A percentile compares a stretch with the other conserved stretches of the same genome.
phyloP scores from a whole-genome alignment of 768 basidiomycete genomes.

The Leccinum fibrillosum region DNA sequence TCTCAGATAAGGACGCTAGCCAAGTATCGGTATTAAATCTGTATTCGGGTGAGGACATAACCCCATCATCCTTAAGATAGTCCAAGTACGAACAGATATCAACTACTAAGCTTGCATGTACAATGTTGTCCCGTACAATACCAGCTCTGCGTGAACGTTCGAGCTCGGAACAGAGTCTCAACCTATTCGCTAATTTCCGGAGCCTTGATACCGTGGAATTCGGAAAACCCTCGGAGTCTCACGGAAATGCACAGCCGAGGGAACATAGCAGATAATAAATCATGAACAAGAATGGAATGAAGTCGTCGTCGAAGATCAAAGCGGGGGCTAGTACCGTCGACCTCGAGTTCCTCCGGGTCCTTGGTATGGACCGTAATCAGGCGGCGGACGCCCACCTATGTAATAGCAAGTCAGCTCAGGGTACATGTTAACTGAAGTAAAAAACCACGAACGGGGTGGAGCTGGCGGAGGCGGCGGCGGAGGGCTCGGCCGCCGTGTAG shows the following conservation, averaged over 20 bases:
- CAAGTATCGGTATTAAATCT: neutral
- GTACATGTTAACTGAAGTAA: neutral
- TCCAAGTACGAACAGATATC: neutral
- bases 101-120: neutral
- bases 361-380: constrained; percentile 84
- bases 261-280: constrained; percentile 12
- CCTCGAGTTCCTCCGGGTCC: constrained; percentile 55
- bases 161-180: neutral
- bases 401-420: constrained; percentile 5
- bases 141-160: neutral
- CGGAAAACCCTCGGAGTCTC: neutral
- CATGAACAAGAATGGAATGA: constrained; percentile 12
- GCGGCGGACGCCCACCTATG: constrained; percentile 69
- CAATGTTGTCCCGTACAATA: neutral
- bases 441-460: constrained; percentile 35
- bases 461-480: constrained; percentile 55
- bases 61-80: neutral
- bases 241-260: neutral
- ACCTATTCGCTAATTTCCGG: neutral
- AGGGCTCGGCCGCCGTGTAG: constrained; percentile 45
- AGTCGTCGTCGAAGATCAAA: neutral
- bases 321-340: constrained; percentile 35
- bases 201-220: neutral
- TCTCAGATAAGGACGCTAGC: no score
- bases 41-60: no score